phyloP scores from a whole-genome alignment of 2,329 filamentous ascomycete species.

The Ilyonectria mors-panacis region DNA sequence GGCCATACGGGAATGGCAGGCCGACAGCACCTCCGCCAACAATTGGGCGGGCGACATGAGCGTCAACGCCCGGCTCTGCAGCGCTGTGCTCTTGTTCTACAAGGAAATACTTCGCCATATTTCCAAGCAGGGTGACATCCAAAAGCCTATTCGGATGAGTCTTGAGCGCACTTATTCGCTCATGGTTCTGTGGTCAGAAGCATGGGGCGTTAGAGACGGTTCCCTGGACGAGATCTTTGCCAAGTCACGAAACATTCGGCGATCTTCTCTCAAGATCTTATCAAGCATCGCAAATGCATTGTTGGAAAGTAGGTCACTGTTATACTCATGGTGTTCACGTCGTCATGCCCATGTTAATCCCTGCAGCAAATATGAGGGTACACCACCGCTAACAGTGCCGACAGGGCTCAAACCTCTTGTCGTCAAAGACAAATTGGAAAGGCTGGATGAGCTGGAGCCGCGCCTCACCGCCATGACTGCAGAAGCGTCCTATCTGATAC shows the following conservation, averaged over 20 bases:
- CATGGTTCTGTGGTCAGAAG: slow-evolving; percentile 7
- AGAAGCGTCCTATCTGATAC: not conserved
- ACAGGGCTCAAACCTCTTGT: not conserved
- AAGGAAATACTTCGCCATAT: not conserved
- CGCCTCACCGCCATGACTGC: not conserved
- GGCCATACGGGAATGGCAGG: not conserved
- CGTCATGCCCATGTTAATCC: too few relatives aligned
- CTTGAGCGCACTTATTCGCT: slow-evolving; percentile 2
- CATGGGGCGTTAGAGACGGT: not conserved
- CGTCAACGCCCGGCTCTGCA: not conserved
- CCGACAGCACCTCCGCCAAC: not conserved
- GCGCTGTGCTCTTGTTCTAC: not conserved
- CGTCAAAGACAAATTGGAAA: not conserved
- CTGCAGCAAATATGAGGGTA: too few relatives aligned
- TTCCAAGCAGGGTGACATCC: not conserved
- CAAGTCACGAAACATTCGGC: slow-evolving; percentile 1
- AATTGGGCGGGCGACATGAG: not conserved
- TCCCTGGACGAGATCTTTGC: not conserved
- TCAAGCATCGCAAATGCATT: not conserved
- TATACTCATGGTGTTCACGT: not conserved
- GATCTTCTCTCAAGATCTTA: not conserved
- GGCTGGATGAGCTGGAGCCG: not conserved
- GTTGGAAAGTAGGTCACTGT: not conserved
- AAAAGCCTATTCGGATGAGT: not conserved
- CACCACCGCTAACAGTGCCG: not conserved